Percentiles rank a stretch among this genome's conserved stretches.
These are phyloP conservation scores for Hirsutella thompsonii DNA, from an alignment of 2,329 filamentous ascomycete species.

Conservation along the genomic window DNA sequence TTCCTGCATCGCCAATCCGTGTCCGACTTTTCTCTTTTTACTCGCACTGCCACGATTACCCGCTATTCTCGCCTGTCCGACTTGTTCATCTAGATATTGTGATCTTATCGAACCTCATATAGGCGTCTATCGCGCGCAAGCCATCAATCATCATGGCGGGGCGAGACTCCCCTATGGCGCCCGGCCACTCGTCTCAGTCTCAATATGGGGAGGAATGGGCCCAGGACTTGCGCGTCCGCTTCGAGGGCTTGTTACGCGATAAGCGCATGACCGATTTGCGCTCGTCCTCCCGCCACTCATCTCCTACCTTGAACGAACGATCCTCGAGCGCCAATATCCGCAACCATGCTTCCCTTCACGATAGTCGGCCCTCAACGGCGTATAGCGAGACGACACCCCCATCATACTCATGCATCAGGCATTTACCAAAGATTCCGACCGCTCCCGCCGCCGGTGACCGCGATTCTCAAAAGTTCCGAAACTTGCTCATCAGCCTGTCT, in stretches of 20 bases:
- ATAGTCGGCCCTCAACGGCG: slow-evolving; percentile 33
- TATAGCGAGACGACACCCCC: slow-evolving; percentile 29
- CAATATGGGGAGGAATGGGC: slow-evolving; percentile 63
- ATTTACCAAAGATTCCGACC: slow-evolving; percentile 50
- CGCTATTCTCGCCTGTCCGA: background rate
- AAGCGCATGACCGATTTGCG: slow-evolving; percentile 74
- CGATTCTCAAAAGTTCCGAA: slow-evolving; percentile 63
- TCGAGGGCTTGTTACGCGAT: slow-evolving; percentile 75
- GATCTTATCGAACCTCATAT: background rate
- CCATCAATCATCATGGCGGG: slow-evolving; percentile 21
- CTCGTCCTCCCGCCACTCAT: slow-evolving; percentile 38
- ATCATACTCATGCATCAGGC: slow-evolving; percentile 34
- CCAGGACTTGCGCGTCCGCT: slow-evolving; percentile 65
- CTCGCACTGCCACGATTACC: background rate
- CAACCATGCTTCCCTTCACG: slow-evolving; percentile 22
- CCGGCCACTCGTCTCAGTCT: slow-evolving; percentile 13
- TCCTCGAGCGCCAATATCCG: slow-evolving; percentile 36
- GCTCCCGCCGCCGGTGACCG: slow-evolving; percentile 54
- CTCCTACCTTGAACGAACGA: slow-evolving; percentile 38
- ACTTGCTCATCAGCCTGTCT: slow-evolving; percentile 73
- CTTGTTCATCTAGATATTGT: background rate
- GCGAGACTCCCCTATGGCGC: slow-evolving; percentile 20
- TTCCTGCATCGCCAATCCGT: background rate
- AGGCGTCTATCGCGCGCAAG: background rate
- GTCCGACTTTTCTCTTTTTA: background rate